A percentile compares a stretch with the other conserved stretches of the same genome.
These are phyloP conservation scores for Gymnopus androsaceus DNA, from an alignment of 1,284 basidiomycete species.

Conservation along the genomic window DNA sequence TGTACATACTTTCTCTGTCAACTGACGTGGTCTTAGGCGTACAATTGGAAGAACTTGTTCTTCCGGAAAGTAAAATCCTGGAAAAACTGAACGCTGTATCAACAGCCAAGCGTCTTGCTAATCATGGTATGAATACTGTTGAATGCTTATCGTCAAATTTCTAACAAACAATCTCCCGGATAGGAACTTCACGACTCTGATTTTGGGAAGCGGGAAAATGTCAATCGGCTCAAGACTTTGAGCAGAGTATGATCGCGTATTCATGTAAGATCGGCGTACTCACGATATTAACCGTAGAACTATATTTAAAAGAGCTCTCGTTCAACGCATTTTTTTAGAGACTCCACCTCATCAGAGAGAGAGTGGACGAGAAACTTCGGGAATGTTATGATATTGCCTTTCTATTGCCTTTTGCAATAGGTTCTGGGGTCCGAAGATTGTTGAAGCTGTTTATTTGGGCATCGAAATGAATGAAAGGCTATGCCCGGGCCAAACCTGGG, in stretches of 20 bases:
- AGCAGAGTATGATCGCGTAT: slow-evolving; percentile 24
- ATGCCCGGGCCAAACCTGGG: too few species aligned
- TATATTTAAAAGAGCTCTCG: too few species aligned
- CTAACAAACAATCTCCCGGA: slow-evolving; percentile 12
- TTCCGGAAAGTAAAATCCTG: slow-evolving; percentile 84
- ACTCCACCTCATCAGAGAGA: too few species aligned
- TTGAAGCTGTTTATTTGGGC: too few species aligned
- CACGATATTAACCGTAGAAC: too few species aligned
- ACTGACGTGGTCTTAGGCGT: slow-evolving; percentile 51
- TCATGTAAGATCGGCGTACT: background rate
- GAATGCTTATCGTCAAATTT: slow-evolving; percentile 1
- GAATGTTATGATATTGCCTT: too few species aligned
- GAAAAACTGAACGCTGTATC: slow-evolving; percentile 88
- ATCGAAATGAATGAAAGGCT: too few species aligned
- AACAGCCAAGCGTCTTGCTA: slow-evolving; percentile 90
- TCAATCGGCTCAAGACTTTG: slow-evolving; percentile 73
- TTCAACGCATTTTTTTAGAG: too few species aligned
- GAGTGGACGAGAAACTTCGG: too few species aligned
- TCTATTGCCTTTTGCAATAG: too few species aligned
- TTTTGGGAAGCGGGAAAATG: slow-evolving; percentile 88
- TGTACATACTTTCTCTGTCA: background rate
- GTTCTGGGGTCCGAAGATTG: too few species aligned
- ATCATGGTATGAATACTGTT: slow-evolving; percentile 69
- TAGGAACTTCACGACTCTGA: slow-evolving; percentile 90
- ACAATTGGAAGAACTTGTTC: slow-evolving; percentile 69